phyloP scores from a whole-genome alignment of 1,139 yeast genomes.

The Scheffersomyces segobiensis region DNA sequence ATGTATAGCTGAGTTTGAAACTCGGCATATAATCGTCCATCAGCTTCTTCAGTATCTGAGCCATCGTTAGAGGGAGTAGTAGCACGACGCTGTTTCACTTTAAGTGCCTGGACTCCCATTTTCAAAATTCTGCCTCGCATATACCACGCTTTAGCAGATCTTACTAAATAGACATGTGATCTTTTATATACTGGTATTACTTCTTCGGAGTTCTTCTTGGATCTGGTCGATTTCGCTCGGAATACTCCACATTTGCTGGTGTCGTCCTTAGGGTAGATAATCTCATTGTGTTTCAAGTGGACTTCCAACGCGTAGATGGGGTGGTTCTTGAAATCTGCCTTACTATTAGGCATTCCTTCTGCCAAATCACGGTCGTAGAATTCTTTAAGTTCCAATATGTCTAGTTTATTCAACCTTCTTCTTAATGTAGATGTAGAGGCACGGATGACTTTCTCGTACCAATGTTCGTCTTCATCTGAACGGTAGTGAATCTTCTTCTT shows the following conservation, averaged over 20 bases:
- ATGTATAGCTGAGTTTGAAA: constrained; percentile 71
- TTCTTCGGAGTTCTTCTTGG: constrained; percentile 29
- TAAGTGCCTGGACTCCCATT: constrained; percentile 67
- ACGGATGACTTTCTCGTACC: constrained; percentile 57
- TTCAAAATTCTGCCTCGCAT: constrained; percentile 75
- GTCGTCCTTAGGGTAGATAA: constrained; percentile 66
- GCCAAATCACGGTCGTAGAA: constrained; percentile 63
- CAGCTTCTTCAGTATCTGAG: constrained; percentile 43
- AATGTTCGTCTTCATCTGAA: constrained; percentile 54
- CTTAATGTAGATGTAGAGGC: constrained; percentile 28
- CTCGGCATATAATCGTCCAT: constrained; percentile 64
- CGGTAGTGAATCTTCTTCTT: constrained; percentile 65
- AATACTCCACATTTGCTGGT: constrained; percentile 66
- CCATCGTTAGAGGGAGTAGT: constrained; percentile 19
- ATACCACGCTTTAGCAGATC: constrained; percentile 86
- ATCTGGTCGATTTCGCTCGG: constrained; percentile 29
- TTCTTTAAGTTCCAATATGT: constrained; percentile 69
- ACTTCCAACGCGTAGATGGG: constrained; percentile 83
- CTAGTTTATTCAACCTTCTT: constrained; percentile 46
- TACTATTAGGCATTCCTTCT: constrained; percentile 87
- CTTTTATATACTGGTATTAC: constrained; percentile 65
- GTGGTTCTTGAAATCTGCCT: constrained; percentile 82
- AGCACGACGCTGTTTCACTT: constrained; percentile 29
- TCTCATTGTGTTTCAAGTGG: constrained; percentile 70
- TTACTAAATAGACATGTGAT: constrained; percentile 58